Base-by-base conservation (phyloP, 2,329 filamentous ascomycete genomes). In the Aureobasidium sp. region DNA sequence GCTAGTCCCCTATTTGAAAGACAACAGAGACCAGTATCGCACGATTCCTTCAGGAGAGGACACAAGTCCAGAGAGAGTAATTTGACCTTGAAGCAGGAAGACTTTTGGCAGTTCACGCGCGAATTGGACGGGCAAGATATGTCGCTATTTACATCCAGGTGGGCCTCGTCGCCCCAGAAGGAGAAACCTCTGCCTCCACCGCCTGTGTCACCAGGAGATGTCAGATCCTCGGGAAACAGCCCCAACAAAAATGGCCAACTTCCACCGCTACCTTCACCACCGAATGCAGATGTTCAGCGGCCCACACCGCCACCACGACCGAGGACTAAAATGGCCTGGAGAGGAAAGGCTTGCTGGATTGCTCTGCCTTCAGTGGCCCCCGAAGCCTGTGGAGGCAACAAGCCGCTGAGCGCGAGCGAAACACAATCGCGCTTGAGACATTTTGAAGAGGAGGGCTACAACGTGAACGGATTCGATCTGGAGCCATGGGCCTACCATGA, bases 381-480 rank as follows among this genome's bases (percentile, higher is more conserved):
- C n/a, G 72, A 68, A 10, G 72, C 73, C 17, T 72, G 74, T 21
- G 76, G 74, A 53, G 69, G 75, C 8, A 71, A 73, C 23, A 73
- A 69, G 61, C 77, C 77, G 5, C 71, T 79, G 69, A 74, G 68
- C 60, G 62, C 79, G 37, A 72, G 78, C 19, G 83, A 87, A 54
- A 81, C 86, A 4, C 71, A 81, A 33, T 75, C 79, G 10, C 89
- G 88, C 77, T 75, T 89, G 64, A 77, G 77, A 51, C 80, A 81
- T 4, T 90, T 88, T 80, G 79, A 87, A 69, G 78, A 87, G 65
- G 75, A 86, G 37, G 89, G 89, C 10, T 91, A 90, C 69, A 80
- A 84, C 66, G 82, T 82, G 15, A 75, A 78, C 31, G 88, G 88
- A 0, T 91, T 90, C 69, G 86, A 88, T 65, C 73, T 89, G 53